Evolutionary conservation across 2,329 filamentous ascomycete species (phyloP).

Genomic region (Mycocentrospora acerina): DNA sequence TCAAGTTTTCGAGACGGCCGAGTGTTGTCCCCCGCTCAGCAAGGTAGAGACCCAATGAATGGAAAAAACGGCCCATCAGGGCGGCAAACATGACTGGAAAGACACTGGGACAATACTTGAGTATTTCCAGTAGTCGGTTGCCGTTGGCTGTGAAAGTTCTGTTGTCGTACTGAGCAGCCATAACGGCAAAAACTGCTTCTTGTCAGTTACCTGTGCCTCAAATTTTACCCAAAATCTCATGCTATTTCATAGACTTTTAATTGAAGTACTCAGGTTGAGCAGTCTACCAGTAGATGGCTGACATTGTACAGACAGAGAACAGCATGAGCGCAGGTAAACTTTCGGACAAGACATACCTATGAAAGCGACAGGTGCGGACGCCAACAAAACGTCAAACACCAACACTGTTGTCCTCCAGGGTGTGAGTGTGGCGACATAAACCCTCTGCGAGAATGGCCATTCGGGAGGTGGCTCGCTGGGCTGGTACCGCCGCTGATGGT

Average conservation of each 20-base stretch:
- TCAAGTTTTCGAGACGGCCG: conserved; percentile 30
- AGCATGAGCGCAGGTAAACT: background rate
- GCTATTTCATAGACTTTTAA: no score
- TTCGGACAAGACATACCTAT: conserved; percentile 15
- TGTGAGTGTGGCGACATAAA: conserved; percentile 17
- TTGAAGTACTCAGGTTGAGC: no score
- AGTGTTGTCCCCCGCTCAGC: conserved; percentile 33
- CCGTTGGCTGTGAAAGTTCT: conserved; percentile 17
- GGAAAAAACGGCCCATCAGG: conserved; percentile 32
- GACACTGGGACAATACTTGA: conserved; percentile 30
- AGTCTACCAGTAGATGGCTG: no score
- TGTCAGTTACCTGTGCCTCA: conserved; percentile 4
- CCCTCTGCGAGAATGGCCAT: conserved; percentile 22
- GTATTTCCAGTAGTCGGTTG: conserved; percentile 12
- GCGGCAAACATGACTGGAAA: conserved; percentile 34
- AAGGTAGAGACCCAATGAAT: conserved; percentile 25
- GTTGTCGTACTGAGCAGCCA: conserved; percentile 23
- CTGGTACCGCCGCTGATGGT: background rate
- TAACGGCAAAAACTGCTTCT: conserved; percentile 22
- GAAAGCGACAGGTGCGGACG: conserved; percentile 29
- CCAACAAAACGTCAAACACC: conserved; percentile 25
- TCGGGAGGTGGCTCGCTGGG: background rate
- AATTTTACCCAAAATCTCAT: no score
- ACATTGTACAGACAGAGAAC: no score
- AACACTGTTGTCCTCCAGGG: conserved; percentile 19